Base-by-base conservation (phyloP, 169 alveolate species). In the Plasmodium vivax region DNA sequence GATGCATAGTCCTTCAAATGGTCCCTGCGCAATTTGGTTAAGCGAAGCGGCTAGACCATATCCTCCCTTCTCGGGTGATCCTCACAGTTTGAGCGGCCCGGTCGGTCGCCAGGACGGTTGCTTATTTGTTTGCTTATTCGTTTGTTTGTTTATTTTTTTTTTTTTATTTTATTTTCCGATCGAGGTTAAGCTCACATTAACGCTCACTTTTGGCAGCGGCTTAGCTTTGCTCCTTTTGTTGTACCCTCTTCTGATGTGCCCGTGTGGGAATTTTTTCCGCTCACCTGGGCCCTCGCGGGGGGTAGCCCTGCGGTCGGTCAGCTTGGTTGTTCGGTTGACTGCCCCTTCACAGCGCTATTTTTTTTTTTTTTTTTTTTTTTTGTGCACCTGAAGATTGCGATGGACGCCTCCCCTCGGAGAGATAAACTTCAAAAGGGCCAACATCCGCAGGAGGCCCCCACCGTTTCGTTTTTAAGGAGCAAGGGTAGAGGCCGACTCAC, bases 331-430 rank as follows among this genome's bases (percentile, higher is more conserved):
- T 47, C 58, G 6, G 58, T 47, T 62, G 2, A 14, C 75, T 7
- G 2, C 34, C 34, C 14, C 75, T 62, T 19, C 72, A 47, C 58
- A 47, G 16, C 2, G 34, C 30, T 62, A 19, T 62, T 23, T 75
- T 75, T 75, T 30, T 75, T 75, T 34, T 75, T 75, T 75, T 74
- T 36, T 74, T 74, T 75, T 75, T 36, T 75, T 75, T 62, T 62
- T 62, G n/a, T 12, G 58, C 58, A 47, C 58, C 58, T 47, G 58
- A 47, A 47, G 58, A 10, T 47, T 7, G 16, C 47, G 56, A 10
- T 36, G 10, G 27, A 23, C 56, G 16, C 34, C n/a, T 7, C 19
- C 34, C 34, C 82, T 23, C 82, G 0, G 41, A 14, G 47, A 75
- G 83, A 30, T 30, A 36, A 75, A 14, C 12, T 41, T 30, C 3